Conservation (phyloP, 805 yeast species). For the Kodamaea kaohsiungensis region DNA sequence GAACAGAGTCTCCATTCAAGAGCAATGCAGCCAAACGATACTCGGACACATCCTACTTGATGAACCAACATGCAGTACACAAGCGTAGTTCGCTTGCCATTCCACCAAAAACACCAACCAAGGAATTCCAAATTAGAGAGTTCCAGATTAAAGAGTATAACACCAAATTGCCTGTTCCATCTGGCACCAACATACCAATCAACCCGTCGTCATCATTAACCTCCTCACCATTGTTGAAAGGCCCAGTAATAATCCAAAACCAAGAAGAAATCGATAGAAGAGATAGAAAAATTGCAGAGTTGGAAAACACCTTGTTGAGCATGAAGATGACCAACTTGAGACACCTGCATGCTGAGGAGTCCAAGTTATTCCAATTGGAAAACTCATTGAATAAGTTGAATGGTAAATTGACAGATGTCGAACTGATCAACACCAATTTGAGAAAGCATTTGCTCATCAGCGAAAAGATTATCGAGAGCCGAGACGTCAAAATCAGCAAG, state of each 20-base stretch:
- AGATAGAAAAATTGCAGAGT: constrained; percentile 30
- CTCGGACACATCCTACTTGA: constrained; percentile 9
- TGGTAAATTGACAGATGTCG: constrained; percentile 60
- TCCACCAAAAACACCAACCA: constrained; percentile 14
- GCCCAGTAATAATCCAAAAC: constrained; percentile 7
- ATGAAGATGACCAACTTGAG: constrained; percentile 32
- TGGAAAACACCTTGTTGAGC: constrained; percentile 29
- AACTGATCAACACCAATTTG: constrained; percentile 57
- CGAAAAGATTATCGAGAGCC: constrained; percentile 55
- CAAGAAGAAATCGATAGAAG: constrained; percentile 27
- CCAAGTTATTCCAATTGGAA: constrained; percentile 55
- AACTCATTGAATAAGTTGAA: constrained; percentile 57
- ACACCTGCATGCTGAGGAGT: constrained; percentile 42
- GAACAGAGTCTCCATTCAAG: constrained; percentile 7
- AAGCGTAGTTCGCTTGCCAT: constrained; percentile 11
- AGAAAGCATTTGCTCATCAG: constrained; percentile 56
- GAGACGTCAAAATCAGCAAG: constrained; percentile 56
- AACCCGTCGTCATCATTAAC: constrained; percentile 11
- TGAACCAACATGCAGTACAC: constrained; percentile 2
- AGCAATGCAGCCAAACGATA: constrained; percentile 8
- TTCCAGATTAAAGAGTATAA: constrained; percentile 9
- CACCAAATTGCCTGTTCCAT: constrained; percentile 13
- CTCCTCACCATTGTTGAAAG: constrained; percentile 4
- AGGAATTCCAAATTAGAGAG: constrained; percentile 13
- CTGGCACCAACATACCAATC: constrained; percentile 8